A percentile compares a stretch with the other conserved stretches of the same genome.
Conservation (phyloP, 129 eudicot species). For the Helichrysum umbraculigerum region DNA sequence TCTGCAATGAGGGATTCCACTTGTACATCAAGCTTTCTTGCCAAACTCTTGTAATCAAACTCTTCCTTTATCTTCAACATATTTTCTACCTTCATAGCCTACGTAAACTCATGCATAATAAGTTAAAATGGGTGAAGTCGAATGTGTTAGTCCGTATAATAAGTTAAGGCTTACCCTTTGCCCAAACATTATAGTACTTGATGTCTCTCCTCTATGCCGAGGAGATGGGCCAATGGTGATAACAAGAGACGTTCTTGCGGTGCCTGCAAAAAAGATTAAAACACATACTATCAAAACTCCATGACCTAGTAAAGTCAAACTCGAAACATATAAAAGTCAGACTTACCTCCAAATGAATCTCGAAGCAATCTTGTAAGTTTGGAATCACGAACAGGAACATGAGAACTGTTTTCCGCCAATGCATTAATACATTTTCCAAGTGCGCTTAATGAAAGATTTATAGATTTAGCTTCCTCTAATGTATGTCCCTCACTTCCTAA, state of each 20-base stretch:
- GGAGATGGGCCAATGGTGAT: constrained; percentile 96
- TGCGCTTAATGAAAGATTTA: constrained; percentile 91
- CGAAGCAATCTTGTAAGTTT: constrained; percentile 93
- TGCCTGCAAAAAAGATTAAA: constrained; percentile 46
- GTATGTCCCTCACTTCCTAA: constrained; percentile 97
- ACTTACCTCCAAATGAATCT: constrained; percentile 95
- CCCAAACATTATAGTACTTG: constrained; percentile 94
- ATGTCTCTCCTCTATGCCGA: constrained; percentile 91
- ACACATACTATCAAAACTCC: neutral
- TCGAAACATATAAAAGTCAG: neutral
- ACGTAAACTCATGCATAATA: neutral
- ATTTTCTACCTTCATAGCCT: constrained; percentile 99
- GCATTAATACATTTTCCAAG: constrained; percentile 98
- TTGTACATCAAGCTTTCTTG: constrained; percentile 89
- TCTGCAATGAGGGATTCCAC: constrained; percentile 84
- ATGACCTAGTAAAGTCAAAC: constrained; percentile 17
- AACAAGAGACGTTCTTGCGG: constrained; percentile 92
- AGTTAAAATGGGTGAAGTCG: neutral
- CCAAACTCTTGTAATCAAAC: constrained; percentile 93
- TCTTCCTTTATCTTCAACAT: constrained; percentile 96
- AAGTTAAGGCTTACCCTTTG: constrained; percentile 58
- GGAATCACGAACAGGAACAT: constrained; percentile 96
- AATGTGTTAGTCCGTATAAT: neutral
- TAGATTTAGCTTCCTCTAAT: constrained; percentile 93
- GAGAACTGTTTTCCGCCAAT: constrained; percentile 92